Percentiles rank a stretch among this genome's conserved stretches.
Evolutionary conservation across 2,329 filamentous ascomycete genomes (phyloP).

Genomic region (Teratosphaeria nubilosa): DNA sequence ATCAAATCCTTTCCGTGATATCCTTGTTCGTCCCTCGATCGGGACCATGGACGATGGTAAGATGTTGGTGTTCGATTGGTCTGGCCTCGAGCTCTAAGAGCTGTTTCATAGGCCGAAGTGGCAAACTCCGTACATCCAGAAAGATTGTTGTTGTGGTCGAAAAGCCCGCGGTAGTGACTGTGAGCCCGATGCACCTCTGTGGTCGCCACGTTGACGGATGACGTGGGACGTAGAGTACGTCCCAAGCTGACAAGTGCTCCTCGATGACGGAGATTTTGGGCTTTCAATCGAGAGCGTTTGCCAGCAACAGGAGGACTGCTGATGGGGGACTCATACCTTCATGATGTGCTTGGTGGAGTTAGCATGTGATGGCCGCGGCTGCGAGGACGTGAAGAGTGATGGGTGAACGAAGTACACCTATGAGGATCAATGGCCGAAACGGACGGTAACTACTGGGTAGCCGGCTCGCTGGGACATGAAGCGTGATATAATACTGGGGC

Average conservation of each 20-base stretch:
- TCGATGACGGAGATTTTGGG: neutral
- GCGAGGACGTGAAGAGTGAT: neutral
- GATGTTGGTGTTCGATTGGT: conserved; percentile 8
- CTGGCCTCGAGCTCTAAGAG: conserved; percentile 5
- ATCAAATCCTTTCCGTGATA: conserved; percentile 23
- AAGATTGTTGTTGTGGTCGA: conserved; percentile 5
- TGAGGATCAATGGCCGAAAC: conserved; percentile 7
- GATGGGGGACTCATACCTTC: neutral
- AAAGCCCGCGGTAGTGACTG: conserved; percentile 11
- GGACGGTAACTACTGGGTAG: conserved; percentile 10
- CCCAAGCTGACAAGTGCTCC: conserved; percentile 3
- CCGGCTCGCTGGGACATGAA: conserved; percentile 6
- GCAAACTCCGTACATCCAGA: conserved; percentile 1
- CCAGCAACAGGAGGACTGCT: neutral
- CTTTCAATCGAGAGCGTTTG: neutral
- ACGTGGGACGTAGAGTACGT: conserved; percentile 17
- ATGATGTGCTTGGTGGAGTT: neutral
- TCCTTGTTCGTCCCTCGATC: conserved; percentile 15
- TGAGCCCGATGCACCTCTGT: conserved; percentile 15
- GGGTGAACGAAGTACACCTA: conserved; percentile 4
- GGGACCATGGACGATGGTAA: conserved; percentile 23
- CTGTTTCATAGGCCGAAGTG: conserved; percentile 5
- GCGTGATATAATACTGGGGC: conserved; percentile 14
- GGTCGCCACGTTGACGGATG: conserved; percentile 22
- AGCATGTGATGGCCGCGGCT: neutral